A percentile compares a stretch with the other conserved stretches of the same genome.
Conservation (phyloP, 495 filamentous ascomycete genomes). For the Tuber borchii region DNA sequence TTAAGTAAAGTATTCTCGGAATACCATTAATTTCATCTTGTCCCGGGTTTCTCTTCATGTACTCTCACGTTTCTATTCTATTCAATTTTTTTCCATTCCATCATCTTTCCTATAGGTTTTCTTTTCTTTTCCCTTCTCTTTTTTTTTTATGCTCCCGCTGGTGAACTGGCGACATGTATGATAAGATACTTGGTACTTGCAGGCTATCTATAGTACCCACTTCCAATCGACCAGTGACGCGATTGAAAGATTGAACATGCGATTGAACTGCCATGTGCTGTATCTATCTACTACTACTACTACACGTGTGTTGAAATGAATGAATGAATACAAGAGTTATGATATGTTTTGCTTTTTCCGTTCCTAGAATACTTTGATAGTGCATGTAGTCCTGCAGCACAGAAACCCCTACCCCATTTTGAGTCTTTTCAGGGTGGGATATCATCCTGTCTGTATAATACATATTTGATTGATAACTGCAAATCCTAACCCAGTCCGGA, state of each 20-base stretch:
- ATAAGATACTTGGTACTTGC: not conserved
- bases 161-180: not conserved
- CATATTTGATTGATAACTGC: too few species aligned
- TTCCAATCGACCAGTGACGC: not conserved
- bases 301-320: too few species aligned
- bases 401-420: too few species aligned
- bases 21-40: not conserved
- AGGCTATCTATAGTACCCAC: not conserved
- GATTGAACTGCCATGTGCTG: not conserved
- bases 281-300: too few species aligned
- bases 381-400: too few species aligned
- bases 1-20: not conserved
- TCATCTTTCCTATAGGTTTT: not conserved
- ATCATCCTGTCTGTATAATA: too few species aligned
- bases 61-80: not conserved
- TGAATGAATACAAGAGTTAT: too few species aligned
- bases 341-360: too few species aligned
- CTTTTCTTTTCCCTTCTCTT: not conserved
- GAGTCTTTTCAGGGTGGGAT: too few species aligned
- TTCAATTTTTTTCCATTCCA: slow-evolving; percentile 15
- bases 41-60: not conserved
- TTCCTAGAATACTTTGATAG: too few species aligned
- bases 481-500: too few species aligned
- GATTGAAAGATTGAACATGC: too few species aligned
- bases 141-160: not conserved